Evolutionary conservation across 2,329 filamentous ascomycete species (phyloP).

Genomic region (Penicillium griseofulvum): DNA sequence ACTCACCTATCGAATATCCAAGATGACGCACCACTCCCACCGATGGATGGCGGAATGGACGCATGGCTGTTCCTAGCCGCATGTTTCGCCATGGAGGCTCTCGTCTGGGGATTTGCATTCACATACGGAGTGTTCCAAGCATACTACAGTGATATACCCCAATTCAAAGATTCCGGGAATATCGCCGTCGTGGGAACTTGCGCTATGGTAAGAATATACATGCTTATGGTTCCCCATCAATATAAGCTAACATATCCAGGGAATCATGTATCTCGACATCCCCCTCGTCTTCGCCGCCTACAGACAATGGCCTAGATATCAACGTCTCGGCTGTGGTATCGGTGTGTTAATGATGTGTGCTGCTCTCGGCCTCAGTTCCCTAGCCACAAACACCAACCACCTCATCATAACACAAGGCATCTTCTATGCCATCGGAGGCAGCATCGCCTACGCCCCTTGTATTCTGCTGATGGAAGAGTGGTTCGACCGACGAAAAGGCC

Average conservation of each 20-base stretch:
- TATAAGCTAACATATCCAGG: not conserved
- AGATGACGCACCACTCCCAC: conserved; percentile 17
- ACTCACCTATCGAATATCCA: not conserved
- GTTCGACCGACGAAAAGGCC: conserved; percentile 49
- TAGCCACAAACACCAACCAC: conserved; percentile 19
- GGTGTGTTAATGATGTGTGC: conserved; percentile 25
- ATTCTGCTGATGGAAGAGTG: conserved; percentile 51
- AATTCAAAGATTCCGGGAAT: conserved; percentile 15
- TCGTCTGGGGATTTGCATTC: conserved; percentile 51
- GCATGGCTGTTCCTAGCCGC: conserved; percentile 50
- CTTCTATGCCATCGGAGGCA: conserved; percentile 44
- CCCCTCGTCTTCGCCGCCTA: conserved; percentile 19
- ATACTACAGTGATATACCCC: conserved; percentile 22
- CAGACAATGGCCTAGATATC: conserved; percentile 13
- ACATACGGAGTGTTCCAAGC: conserved; percentile 26
- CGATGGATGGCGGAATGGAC: conserved; percentile 37
- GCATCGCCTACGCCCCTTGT: conserved; percentile 47
- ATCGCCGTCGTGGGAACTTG: conserved; percentile 25
- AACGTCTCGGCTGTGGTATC: conserved; percentile 17
- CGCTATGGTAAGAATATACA: conserved; percentile 4
- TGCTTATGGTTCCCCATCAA: not conserved
- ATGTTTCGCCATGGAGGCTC: conserved; percentile 52
- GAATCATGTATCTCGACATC: not conserved
- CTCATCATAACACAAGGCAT: conserved; percentile 25
- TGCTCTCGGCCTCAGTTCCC: conserved; percentile 21